Evolutionary conservation across 305 asterid genomes (phyloP), one percentile per base, ranked within the genome.

Genomic region (Caryopteris hybrid): DNA sequence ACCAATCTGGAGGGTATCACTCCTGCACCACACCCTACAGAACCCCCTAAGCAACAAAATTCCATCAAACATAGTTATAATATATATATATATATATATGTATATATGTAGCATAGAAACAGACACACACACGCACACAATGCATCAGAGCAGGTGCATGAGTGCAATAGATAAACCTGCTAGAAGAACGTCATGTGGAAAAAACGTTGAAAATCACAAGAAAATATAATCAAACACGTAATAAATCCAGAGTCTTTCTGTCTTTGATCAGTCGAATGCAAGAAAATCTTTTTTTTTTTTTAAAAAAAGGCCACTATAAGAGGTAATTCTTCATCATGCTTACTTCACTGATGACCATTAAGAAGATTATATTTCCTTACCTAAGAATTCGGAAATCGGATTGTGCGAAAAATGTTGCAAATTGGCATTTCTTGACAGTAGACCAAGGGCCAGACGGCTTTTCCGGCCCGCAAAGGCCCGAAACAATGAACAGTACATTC

Each of bases 401-500:
- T 61, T 34, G n/a, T 58, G 46, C 56, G 14, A 12, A 42, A 1
- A 47, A 27, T 57, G 67, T 38, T 43, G 81, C 8, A 38, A 9
- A 33, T 69, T 11, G 63, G 71, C 36, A 12, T 33, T 56, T 61
- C 69, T 73, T 16, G 79, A 75, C 47, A 78, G 65, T 1, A 76
- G 45, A 69, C 73, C 54, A 74, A 80, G 31, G 45, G 74, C 36
- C 45, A 36, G 63, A n/a, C 69, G 60, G 33, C 60, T 62, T 64
- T 74, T 79, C 55, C 73, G 73, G 74, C 80, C 80, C 6, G 80
- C 73, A 23, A 77, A 41, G 63, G 70, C 72, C 61, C 77, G 77
- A 66, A 77, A 64, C 85, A 76, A 78, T 70, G 79, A 74, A 6
- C 31, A 70, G 76, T 50, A 27, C 86, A 87, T 84, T 60, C 77